Evolutionary conservation across 352 stramenopile genomes (phyloP), one percentile per base, ranked within the genome.

Genomic region (Globisporangium acanthophoron): DNA sequence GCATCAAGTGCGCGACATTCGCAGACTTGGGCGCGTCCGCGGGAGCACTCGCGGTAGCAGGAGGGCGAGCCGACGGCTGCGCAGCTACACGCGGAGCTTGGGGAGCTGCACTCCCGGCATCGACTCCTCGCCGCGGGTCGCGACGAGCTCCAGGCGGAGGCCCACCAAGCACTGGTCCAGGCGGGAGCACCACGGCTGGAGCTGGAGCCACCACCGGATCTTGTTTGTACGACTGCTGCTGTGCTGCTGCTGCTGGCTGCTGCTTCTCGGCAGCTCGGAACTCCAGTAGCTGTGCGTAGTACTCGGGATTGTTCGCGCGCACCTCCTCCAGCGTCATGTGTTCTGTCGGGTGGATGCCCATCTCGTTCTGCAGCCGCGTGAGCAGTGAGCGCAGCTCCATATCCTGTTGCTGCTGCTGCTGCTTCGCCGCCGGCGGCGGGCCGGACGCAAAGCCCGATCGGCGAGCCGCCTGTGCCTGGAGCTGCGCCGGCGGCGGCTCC

Each of bases 321-420:
- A 94, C 85, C 77, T 94, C 80, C 59, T 94, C 85, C 33, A 94
- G 70, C 54, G 78, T 84, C 72, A 94, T 84, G 66, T 94, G 85
- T 60, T 92, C 75, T 1, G 83, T 91, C 47, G 85, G 85, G 59
- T 94, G 85, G 55, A 94, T 92, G 3, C 74, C 79, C 80, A 93
- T 92, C 45, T 94, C 85, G 48, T 92, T 94, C 65, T 94, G 85
- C 29, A 94, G 67, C 64, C 85, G 78, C n/a, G 82, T 92, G 21
- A 94, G 69, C 45, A 94, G 71, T 11, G 75, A 80, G 3, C 85
- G 80, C 33, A 94, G 68, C 62, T 90, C 83, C 78, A 92, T 81
- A 54, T 94, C 85, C 43, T 88, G 67, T 51, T 79, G 7, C 45
- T 52, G 15, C 46, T 47, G 48, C 20, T 13, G 24, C 21, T 58